Evolutionary conservation across 192 early-diverging fungal genomes (phyloP), one percentile per base, ranked within the genome.

Genomic region (Coemansia sp.): DNA sequence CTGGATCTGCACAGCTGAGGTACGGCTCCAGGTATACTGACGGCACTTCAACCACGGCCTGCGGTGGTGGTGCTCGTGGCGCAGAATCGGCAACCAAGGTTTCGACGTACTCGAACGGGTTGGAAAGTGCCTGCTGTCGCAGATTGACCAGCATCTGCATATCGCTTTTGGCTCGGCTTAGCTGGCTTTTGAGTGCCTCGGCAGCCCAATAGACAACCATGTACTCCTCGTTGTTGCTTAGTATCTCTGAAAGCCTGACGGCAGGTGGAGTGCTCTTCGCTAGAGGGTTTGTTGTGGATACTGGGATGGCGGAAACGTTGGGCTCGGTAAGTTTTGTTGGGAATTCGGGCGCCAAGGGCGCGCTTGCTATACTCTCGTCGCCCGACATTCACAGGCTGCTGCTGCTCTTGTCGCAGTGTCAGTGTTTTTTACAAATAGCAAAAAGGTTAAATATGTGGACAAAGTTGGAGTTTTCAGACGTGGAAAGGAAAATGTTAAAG

Each of bases 171-270:
- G 82, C 82, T 11, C 77, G 74, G 5, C 49, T 52, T 3, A 84
- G 66, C 76, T 84, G 82, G 63, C 74, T 76, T 40, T 70, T 73
- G n/a, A 84, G 72, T 23, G 72, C 67, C 47, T 69, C 72, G 17
- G 76, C 71, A 7, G 82, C 68, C 39, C 71, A 73, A 47, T 67
- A 68, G 6, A 83, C 69, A n/a, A 70, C 52, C 80, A 83, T 78
- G 43, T 83, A 83, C 64, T 82, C 80, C 32, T 72, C 63, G 50
- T 83, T 83, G 64, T 83, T 83, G 38, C 64, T 73, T 58, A 77
- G 52, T 2, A 78, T 46, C 33, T 72, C 66, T 10, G 64, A 11
- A 10, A 61, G 59, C 2, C 28, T 19, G 6, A 52, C 62, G 62
- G 30, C 32, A 13, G 50, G n/a, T 13, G 17, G 55, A 4, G 65